Evolutionary conservation across 345 rosid genomes (phyloP).

Genomic region (Adansonia digitata): DNA sequence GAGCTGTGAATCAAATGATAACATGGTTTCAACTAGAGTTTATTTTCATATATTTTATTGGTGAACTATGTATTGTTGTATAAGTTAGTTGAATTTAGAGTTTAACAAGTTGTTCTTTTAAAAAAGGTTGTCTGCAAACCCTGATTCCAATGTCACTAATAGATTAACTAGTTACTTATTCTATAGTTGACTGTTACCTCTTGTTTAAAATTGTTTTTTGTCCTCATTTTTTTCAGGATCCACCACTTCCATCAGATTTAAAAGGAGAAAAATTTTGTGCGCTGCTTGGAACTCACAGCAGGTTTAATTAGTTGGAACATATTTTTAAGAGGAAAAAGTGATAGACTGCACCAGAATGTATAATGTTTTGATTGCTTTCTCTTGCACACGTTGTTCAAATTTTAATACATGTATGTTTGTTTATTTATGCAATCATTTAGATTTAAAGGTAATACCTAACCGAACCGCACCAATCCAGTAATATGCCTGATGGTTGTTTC

Average conservation of each 20-base stretch:
- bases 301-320: conserved; percentile 38
- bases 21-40: neutral
- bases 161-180: conserved; percentile 5
- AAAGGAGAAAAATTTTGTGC: conserved; percentile 76
- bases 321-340: neutral
- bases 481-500: neutral
- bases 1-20: conserved; percentile 6
- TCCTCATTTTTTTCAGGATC: conserved; percentile 49
- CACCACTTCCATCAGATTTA: conserved; percentile 81
- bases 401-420: neutral
- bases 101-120: conserved; percentile 2
- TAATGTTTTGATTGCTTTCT: neutral
- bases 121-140: neutral
- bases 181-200: neutral
- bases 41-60: neutral
- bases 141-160: neutral
- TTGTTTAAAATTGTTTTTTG: neutral
- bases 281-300: conserved; percentile 81
- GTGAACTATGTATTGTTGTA: neutral
- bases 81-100: neutral
- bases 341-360: neutral
- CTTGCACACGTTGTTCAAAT: neutral
- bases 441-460: neutral
- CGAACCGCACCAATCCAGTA: neutral
- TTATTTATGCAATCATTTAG: neutral